Evolutionary conservation across 116 monocot species (phyloP), one percentile per base, ranked within the genome.

Genomic region (Papilionanthe hybrid): DNA sequence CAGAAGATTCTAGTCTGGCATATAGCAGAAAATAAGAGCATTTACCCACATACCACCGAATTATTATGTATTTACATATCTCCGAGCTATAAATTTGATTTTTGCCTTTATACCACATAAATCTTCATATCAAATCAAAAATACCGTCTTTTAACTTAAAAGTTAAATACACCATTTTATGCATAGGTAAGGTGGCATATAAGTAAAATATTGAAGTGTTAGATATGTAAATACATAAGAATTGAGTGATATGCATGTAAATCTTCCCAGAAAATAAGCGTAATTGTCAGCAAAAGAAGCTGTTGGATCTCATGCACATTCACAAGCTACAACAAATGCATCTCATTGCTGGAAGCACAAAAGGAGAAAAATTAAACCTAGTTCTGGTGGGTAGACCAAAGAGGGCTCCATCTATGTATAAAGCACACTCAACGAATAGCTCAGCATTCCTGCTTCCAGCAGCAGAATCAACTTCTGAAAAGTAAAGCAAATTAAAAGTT

Each of bases 1-100:
- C 94, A 4, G 93, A 94, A 55, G 94, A 90, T 87, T 98, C 90
- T 77, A 98, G 71, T 87, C 98, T 98, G 88, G 49, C 50, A 80
- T 80, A 72, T 25, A 6, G 23, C 22, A 72, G 19, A 75, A 25
- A 63, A 43, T n/a, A 37, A 20, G n/a, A 4, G 37, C 37, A 37
- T 37, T 37, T 37, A 37, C 37, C 37, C 37, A 37, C 37, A 37
- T 37, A 37, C 37, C 37, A 0, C 37, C 37, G 3, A 37, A 37
- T 37, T 37, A 37, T 37, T 37, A 37, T 37, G 37, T 4, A 37
- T 37, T 37, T 37, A 37, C 37, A 37, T 37, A 37, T 37, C 37
- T 37, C 1, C 1, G 3, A 37, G 37, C 37, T 37, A 37, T 37
- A 37, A 37, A 37, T 37, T 37, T 37, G 4, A 37, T 37, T 37